Evolutionary conservation across 2,329 filamentous ascomycete genomes (phyloP).

Genomic region (Drechslerella dactyloides): DNA sequence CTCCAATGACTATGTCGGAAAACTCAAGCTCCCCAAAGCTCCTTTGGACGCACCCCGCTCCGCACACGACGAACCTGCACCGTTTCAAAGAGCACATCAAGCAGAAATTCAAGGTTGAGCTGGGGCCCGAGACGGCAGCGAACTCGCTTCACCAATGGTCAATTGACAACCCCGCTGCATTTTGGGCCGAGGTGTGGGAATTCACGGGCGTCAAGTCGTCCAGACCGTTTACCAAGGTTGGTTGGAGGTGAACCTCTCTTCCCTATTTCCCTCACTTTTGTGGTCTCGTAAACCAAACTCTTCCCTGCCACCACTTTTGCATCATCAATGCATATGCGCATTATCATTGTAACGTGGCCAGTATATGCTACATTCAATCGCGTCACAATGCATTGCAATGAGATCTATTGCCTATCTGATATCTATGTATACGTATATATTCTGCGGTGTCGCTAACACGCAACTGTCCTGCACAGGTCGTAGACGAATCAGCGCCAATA

Average conservation of each 20-base stretch:
- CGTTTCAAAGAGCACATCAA: constrained; percentile 53
- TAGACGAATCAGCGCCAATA: constrained; percentile 72
- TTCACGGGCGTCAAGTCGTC: constrained; percentile 78
- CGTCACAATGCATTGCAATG: too few species aligned
- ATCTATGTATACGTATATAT: too few species aligned
- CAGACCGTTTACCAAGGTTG: constrained; percentile 67
- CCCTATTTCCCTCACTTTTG: constrained; percentile 6
- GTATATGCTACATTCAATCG: too few species aligned
- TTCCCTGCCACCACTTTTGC: too few species aligned
- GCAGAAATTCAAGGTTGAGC: constrained; percentile 65
- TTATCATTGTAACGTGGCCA: too few species aligned
- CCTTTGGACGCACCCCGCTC: constrained; percentile 53
- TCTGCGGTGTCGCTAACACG: not conserved
- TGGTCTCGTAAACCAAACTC: constrained; percentile 48
- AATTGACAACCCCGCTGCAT: constrained; percentile 72
- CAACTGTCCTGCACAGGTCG: constrained; percentile 63
- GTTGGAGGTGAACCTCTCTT: constrained; percentile 54
- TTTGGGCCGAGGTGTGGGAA: constrained; percentile 87
- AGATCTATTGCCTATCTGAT: too few species aligned
- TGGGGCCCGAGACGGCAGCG: constrained; percentile 67
- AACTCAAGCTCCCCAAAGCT: constrained; percentile 28
- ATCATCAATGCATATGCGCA: too few species aligned
- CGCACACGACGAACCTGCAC: constrained; percentile 52
- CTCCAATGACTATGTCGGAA: constrained; percentile 31
- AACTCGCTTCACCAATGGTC: constrained; percentile 85